phyloP scores from a whole-genome alignment of 345 rosid genomes.

The Eucalyptus pauciflora region DNA sequence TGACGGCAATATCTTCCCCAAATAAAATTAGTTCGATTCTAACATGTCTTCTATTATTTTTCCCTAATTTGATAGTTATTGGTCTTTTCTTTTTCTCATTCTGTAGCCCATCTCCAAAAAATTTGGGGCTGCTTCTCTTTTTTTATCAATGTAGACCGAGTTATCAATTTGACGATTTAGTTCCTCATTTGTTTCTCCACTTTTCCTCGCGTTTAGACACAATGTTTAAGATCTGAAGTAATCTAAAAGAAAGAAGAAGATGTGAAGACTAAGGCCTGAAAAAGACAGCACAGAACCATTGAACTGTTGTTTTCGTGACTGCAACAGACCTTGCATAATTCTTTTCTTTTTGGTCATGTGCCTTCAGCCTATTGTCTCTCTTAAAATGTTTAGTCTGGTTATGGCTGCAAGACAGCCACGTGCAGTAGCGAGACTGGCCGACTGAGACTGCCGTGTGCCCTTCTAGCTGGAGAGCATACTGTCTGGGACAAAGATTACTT shows the following conservation, averaged over 20 bases:
- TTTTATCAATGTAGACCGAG: not conserved
- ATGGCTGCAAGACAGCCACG: conserved; percentile 1
- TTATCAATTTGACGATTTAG: not conserved
- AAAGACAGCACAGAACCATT: not conserved
- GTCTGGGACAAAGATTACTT: not conserved
- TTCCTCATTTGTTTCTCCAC: not conserved
- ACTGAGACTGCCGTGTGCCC: not conserved
- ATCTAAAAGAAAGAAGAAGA: not conserved
- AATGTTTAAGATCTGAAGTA: not conserved
- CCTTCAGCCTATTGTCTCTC: not conserved
- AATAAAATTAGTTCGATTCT: not conserved
- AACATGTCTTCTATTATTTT: not conserved
- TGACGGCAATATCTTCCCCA: not conserved
- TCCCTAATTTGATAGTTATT: not conserved
- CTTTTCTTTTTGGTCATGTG: not conserved
- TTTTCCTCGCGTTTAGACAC: not conserved
- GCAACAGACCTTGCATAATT: not conserved
- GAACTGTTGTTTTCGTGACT: not conserved
- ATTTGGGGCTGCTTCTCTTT: not conserved
- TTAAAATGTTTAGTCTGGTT: not conserved
- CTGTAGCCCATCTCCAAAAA: not conserved
- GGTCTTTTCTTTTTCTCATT: not conserved
- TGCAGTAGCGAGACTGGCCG: not conserved
- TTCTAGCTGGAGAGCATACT: conserved; percentile 13
- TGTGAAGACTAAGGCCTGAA: not conserved